Conservation (phyloP, 495 filamentous ascomycete genomes). For the Aspergillus bertholletiae region DNA sequence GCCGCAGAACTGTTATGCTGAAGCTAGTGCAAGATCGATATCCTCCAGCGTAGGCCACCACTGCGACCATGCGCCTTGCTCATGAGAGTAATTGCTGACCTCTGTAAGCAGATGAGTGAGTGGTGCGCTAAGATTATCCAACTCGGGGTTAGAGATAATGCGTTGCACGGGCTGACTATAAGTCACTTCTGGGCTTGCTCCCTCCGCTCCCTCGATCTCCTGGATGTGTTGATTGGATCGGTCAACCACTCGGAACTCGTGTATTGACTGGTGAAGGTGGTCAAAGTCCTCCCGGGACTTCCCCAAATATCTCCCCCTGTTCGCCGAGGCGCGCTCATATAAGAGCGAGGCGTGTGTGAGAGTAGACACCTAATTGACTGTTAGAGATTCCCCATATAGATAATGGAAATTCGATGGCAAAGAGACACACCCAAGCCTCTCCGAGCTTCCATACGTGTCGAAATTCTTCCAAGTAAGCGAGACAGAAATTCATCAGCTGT, state of each 20-base stretch:
- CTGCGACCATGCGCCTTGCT: background rate
- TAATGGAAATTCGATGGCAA: background rate
- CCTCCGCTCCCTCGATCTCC: slow-evolving; percentile 19
- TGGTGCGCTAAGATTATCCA: background rate
- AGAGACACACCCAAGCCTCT: slow-evolving; percentile 18
- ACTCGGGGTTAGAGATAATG: background rate
- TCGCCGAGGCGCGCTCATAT: slow-evolving; percentile 16
- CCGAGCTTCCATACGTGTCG: slow-evolving; percentile 18
- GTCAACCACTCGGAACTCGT: slow-evolving; percentile 22
- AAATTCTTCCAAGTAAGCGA: slow-evolving; percentile 20
- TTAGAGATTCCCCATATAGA: background rate
- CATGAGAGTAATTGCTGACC: background rate
- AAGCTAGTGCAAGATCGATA: background rate
- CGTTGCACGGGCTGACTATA: background rate
- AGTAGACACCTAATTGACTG: slow-evolving; percentile 11
- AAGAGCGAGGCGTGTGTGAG: slow-evolving; percentile 16
- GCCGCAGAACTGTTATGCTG: no score
- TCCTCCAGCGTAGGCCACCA: background rate
- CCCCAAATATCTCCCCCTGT: slow-evolving; percentile 16
- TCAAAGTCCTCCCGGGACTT: slow-evolving; percentile 20
- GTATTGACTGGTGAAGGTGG: slow-evolving; percentile 18
- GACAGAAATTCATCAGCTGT: slow-evolving; percentile 11
- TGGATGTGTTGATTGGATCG: slow-evolving; percentile 18
- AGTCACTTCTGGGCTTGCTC: background rate
- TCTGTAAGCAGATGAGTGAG: background rate